Conservation (phyloP, 768 basidiomycete species). For the Floccularia luteovirens region DNA sequence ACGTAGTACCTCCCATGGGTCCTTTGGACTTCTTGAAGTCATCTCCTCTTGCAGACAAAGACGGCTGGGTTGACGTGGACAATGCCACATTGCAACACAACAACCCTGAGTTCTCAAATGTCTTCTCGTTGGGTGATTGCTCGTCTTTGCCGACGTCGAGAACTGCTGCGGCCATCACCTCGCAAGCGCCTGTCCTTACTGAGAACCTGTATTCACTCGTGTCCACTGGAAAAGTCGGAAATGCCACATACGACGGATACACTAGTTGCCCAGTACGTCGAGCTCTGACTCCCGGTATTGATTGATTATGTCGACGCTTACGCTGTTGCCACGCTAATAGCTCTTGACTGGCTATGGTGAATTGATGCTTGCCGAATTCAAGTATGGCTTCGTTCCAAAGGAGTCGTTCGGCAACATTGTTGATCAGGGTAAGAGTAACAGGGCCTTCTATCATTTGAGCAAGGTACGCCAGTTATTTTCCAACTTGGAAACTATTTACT, state of each 20-base stretch:
- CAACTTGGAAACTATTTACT: not conserved
- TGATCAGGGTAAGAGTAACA: constrained; percentile 67
- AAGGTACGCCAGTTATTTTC: constrained; percentile 35
- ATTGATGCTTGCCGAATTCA: constrained; percentile 88
- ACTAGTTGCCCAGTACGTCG: constrained; percentile 75
- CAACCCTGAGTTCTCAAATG: constrained; percentile 72
- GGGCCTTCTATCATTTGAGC: constrained; percentile 86
- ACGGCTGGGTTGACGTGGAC: constrained; percentile 89
- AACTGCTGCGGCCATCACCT: constrained; percentile 91
- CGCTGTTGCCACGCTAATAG: constrained; percentile 22
- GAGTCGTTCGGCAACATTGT: constrained; percentile 72
- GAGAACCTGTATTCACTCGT: constrained; percentile 80
- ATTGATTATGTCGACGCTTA: not conserved
- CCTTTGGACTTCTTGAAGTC: constrained; percentile 74
- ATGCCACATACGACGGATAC: constrained; percentile 81
- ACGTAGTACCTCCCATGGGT: constrained; percentile 91
- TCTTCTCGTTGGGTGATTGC: constrained; percentile 91
- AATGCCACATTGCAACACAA: constrained; percentile 73
- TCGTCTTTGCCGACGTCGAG: constrained; percentile 91
- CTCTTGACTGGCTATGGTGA: constrained; percentile 77
- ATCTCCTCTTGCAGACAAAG: constrained; percentile 70
- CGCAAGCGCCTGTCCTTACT: constrained; percentile 83
- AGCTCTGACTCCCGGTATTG: not conserved
- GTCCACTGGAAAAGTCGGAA: constrained; percentile 61
- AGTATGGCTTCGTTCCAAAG: constrained; percentile 82